phyloP scores from a whole-genome alignment of 1,139 yeast species.

The Blastobotrys petasosporus region DNA sequence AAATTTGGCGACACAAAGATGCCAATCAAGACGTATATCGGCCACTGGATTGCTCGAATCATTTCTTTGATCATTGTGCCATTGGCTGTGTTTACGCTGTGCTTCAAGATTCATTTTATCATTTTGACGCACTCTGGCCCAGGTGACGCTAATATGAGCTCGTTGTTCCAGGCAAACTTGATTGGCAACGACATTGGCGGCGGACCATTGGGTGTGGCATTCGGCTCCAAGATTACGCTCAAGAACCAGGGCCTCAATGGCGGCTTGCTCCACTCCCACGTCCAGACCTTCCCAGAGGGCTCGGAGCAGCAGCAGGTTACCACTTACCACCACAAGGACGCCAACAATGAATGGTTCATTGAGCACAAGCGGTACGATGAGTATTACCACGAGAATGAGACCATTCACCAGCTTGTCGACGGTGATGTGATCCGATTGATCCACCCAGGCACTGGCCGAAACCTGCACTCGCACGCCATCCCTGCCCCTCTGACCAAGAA shows the following conservation, averaged over 20 bases:
- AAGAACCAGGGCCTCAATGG: constrained; percentile 92
- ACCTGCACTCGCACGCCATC: constrained; percentile 81
- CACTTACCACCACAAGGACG: constrained; percentile 86
- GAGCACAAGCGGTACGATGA: constrained; percentile 64
- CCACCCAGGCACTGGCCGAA: constrained; percentile 80
- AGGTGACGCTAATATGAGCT: constrained; percentile 96
- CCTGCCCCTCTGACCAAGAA: constrained; percentile 70
- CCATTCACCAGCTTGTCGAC: constrained; percentile 55
- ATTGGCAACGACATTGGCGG: constrained; percentile 71
- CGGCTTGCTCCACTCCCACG: constrained; percentile 89
- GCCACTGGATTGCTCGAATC: constrained; percentile 73
- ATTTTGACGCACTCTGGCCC: constrained; percentile 79
- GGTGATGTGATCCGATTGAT: constrained; percentile 73
- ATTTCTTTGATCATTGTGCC: constrained; percentile 70
- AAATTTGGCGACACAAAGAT: constrained; percentile 49
- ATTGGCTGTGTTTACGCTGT: constrained; percentile 53
- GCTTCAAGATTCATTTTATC: constrained; percentile 75
- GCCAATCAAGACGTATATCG: constrained; percentile 41
- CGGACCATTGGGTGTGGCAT: constrained; percentile 84
- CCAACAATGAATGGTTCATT: constrained; percentile 85
- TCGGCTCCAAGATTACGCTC: constrained; percentile 72
- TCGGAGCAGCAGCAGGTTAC: constrained; percentile 96
- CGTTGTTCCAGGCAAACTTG: constrained; percentile 91
- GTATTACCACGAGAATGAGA: constrained; percentile 47
- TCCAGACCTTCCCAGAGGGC: constrained; percentile 91